Conservation (phyloP, 331 rosid genomes). For the Telfairia occidentalis region DNA sequence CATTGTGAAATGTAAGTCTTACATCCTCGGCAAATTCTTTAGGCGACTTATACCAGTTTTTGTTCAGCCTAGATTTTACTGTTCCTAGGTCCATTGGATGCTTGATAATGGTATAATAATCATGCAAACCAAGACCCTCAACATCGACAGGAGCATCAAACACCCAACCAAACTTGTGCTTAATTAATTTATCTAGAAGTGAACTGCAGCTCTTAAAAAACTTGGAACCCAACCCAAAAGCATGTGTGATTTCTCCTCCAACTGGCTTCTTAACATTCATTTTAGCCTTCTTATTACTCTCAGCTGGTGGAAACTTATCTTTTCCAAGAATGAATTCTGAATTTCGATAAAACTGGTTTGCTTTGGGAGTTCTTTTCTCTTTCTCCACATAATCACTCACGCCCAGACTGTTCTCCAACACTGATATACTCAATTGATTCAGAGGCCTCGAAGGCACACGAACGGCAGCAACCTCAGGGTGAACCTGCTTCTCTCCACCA, state of each 20-base stretch:
- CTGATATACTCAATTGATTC: conserved; percentile 47
- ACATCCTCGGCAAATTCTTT: conserved; percentile 98
- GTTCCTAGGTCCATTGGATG: conserved; percentile 93
- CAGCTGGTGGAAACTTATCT: conserved; percentile 85
- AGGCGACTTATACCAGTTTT: conserved; percentile 87
- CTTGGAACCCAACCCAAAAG: conserved; percentile 46
- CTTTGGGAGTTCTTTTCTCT: conserved; percentile 94
- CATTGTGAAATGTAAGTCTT: conserved; percentile 83
- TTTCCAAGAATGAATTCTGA: conserved; percentile 82
- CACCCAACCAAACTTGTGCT: conserved; percentile 93
- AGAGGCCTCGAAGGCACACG: conserved; percentile 42
- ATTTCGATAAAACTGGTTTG: conserved; percentile 77
- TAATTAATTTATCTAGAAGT: conserved; percentile 83
- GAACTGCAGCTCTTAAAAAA: conserved; percentile 73
- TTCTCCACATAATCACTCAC: conserved; percentile 60
- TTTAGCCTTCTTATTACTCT: conserved; percentile 75
- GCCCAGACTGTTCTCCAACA: conserved; percentile 57
- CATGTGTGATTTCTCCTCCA: conserved; percentile 39
- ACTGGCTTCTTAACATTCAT: conserved; percentile 58
- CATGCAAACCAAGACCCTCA: conserved; percentile 71
- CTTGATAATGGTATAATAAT: conserved; percentile 55
- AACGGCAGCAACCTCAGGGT: conserved; percentile 51
- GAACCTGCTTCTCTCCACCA: conserved; percentile 40
- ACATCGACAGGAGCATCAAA: conserved; percentile 72
- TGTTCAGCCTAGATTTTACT: conserved; percentile 68